Conservation (phyloP, 2,329 filamentous ascomycete species). For the Diplodia scrobiculata region DNA sequence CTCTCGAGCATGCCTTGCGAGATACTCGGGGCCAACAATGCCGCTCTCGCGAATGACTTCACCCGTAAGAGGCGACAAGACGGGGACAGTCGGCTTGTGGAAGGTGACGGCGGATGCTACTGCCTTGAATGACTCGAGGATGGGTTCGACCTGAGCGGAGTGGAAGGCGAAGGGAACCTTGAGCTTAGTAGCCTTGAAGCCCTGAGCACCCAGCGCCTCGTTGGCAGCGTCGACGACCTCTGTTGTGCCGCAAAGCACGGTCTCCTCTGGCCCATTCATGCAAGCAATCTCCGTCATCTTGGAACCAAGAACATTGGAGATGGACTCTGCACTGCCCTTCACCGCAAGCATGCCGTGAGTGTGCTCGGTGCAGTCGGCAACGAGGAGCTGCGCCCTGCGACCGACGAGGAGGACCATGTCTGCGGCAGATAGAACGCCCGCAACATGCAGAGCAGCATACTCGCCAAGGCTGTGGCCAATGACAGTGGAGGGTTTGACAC, state of each 20-base stretch:
- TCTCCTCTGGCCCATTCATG: slow-evolving; percentile 74
- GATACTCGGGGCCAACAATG: slow-evolving; percentile 62
- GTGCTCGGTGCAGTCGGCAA: slow-evolving; percentile 64
- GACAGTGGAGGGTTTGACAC: slow-evolving; percentile 57
- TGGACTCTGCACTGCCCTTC: slow-evolving; percentile 54
- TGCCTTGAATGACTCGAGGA: slow-evolving; percentile 62
- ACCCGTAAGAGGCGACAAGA: slow-evolving; percentile 69
- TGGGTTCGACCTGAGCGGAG: slow-evolving; percentile 65
- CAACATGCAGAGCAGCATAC: slow-evolving; percentile 70
- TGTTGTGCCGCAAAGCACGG: slow-evolving; percentile 68
- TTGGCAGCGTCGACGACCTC: slow-evolving; percentile 60
- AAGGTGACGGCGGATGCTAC: slow-evolving; percentile 59
- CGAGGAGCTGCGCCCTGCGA: slow-evolving; percentile 65
- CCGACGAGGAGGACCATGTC: slow-evolving; percentile 75
- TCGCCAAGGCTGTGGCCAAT: slow-evolving; percentile 67
- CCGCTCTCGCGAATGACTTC: slow-evolving; percentile 61
- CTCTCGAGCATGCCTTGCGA: slow-evolving; percentile 66
- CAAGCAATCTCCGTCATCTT: slow-evolving; percentile 64
- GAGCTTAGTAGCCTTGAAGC: slow-evolving; percentile 64
- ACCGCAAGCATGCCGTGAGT: slow-evolving; percentile 69
- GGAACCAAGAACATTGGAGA: slow-evolving; percentile 56
- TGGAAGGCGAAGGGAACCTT: slow-evolving; percentile 69
- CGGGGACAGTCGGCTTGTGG: slow-evolving; percentile 59
- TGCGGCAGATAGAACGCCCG: slow-evolving; percentile 69
- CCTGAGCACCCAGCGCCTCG: slow-evolving; percentile 53